These are phyloP conservation scores for Endotrypanum monterogeii DNA, from an alignment of 208 protist species.

Conservation along the genomic window DNA sequence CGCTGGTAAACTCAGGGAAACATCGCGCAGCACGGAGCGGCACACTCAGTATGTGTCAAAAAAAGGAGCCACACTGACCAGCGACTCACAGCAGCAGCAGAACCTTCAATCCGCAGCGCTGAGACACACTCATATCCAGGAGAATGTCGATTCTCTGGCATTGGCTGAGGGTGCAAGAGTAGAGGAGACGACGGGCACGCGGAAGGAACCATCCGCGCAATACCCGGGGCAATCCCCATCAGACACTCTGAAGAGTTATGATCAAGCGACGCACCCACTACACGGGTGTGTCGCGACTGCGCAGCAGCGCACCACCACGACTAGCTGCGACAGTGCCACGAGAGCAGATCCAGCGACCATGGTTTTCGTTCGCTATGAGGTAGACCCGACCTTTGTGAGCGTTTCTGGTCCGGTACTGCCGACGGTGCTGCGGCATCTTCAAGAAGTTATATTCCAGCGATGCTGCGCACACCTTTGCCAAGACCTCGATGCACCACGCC, in stretches of 20 bases:
- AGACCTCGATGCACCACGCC: slow-evolving; percentile 23
- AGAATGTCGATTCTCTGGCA: neutral
- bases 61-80: neutral
- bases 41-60: neutral
- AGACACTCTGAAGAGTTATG: neutral
- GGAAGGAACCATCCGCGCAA: neutral
- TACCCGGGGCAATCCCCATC: neutral
- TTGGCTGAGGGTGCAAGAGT: neutral
- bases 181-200: neutral
- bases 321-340: slow-evolving; percentile 9
- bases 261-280: neutral
- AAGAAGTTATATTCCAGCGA: slow-evolving; percentile 45
- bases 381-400: slow-evolving; percentile 54
- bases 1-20: slow-evolving; percentile 13
- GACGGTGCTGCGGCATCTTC: slow-evolving; percentile 45
- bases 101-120: neutral
- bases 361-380: slow-evolving; percentile 64
- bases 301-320: slow-evolving; percentile 9
- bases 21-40: slow-evolving; percentile 15
- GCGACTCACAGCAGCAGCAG: neutral
- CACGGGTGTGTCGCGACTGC: neutral
- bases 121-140: neutral
- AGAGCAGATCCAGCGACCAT: slow-evolving; percentile 10
- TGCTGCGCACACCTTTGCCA: slow-evolving; percentile 37
- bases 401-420: slow-evolving; percentile 44